These are phyloP conservation scores for Jatropha podagrica DNA, from an alignment of 441 rosid species.

Conservation along the genomic window DNA sequence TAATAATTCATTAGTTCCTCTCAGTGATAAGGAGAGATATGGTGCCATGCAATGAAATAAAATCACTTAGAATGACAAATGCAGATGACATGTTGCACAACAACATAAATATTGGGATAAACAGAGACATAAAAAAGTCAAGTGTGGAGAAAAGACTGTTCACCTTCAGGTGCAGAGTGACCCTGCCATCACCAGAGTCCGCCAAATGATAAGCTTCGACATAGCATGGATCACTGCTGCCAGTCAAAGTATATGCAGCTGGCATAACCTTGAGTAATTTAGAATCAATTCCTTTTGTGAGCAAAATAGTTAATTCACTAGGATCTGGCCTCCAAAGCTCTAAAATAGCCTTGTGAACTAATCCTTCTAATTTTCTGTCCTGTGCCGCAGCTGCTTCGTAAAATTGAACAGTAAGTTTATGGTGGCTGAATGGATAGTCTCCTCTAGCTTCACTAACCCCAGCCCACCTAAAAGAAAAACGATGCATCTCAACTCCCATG, in stretches of 20 bases:
- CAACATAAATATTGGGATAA: neutral
- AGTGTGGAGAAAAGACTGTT: slow-evolving; percentile 8
- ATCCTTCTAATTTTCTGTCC: slow-evolving; percentile 93
- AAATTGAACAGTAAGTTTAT: slow-evolving; percentile 96
- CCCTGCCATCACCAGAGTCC: slow-evolving; percentile 93
- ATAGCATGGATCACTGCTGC: slow-evolving; percentile 98
- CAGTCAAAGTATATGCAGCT: slow-evolving; percentile 78
- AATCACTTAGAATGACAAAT: slow-evolving; percentile 2
- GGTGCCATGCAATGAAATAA: neutral
- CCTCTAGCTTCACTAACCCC: slow-evolving; percentile 98
- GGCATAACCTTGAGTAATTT: slow-evolving; percentile 81
- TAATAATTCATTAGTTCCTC: neutral
- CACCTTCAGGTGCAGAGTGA: slow-evolving; percentile 93
- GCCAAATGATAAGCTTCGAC: slow-evolving; percentile 97
- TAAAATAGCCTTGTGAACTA: slow-evolving; percentile 95
- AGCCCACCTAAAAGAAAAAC: slow-evolving; percentile 77
- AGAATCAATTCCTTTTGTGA: slow-evolving; percentile 77
- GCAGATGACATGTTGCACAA: neutral
- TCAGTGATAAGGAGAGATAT: neutral
- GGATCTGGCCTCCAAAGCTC: slow-evolving; percentile 99
- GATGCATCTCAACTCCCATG: slow-evolving; percentile 16
- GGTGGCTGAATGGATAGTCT: slow-evolving; percentile 99
- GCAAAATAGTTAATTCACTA: slow-evolving; percentile 76
- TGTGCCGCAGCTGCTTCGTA: slow-evolving; percentile 98
- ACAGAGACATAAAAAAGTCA: neutral